These are phyloP conservation scores for Paramecium sonneborni DNA, from an alignment of 73 alveolate species.

Conservation along the genomic window DNA sequence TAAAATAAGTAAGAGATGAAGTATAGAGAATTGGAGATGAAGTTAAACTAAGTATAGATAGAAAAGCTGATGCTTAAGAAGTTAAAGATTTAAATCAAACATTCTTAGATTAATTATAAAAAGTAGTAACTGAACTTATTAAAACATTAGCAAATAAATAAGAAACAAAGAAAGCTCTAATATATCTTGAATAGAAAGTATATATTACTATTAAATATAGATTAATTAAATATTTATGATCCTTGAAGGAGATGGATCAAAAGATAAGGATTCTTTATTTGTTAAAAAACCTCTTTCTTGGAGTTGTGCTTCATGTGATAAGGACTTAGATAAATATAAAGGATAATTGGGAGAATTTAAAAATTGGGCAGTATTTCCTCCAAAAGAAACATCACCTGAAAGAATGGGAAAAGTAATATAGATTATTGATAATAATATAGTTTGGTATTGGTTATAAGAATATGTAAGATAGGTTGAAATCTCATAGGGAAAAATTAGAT, in stretches of 20 bases:
- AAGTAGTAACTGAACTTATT: conserved; percentile 53
- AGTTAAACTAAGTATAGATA: conserved; percentile 20
- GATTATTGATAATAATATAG: neutral
- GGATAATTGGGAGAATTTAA: conserved; percentile 61
- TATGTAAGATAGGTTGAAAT: conserved; percentile 18
- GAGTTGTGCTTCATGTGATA: conserved; percentile 71
- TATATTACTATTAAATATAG: neutral
- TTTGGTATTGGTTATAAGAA: conserved; percentile 36
- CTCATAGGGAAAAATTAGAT: conserved; percentile 26
- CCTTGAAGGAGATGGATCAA: conserved; percentile 43
- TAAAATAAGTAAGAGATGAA: conserved; percentile 59
- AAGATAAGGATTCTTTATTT: conserved; percentile 39
- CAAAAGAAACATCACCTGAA: conserved; percentile 69
- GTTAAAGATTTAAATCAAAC: neutral
- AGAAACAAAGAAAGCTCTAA: conserved; percentile 56
- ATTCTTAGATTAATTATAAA: conserved; percentile 45
- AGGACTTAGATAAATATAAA: conserved; percentile 52
- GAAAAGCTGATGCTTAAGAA: conserved; percentile 59
- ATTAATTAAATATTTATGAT: conserved; percentile 35
- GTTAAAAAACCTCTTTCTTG: conserved; percentile 58
- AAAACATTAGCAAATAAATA: conserved; percentile 56
- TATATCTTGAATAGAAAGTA: conserved; percentile 64
- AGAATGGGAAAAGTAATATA: conserved; percentile 64
- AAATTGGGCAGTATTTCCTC: conserved; percentile 66
- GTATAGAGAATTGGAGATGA: neutral